These are phyloP conservation scores for Eucalyptus cladocalyx DNA, from an alignment of 345 rosid species.

Conservation along the genomic window DNA sequence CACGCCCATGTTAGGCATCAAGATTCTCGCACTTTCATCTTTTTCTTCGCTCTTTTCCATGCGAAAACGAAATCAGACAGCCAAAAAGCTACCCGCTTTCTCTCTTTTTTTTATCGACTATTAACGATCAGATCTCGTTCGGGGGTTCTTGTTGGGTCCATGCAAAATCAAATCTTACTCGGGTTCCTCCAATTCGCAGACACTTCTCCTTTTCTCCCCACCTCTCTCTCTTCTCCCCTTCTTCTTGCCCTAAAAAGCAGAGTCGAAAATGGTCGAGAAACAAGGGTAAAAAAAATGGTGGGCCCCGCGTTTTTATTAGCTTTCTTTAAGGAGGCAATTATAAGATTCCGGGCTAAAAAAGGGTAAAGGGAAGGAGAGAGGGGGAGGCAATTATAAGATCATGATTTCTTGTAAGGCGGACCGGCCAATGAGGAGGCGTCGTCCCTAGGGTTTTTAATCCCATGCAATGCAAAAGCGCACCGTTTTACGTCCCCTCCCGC, in stretches of 20 bases:
- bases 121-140: neutral
- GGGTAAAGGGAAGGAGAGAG: neutral
- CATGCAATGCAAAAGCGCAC: constrained; percentile 32
- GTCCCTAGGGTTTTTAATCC: neutral
- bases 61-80: neutral
- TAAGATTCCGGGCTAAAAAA: neutral
- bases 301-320: neutral
- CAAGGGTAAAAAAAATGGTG: neutral
- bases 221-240: neutral
- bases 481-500: neutral
- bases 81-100: neutral
- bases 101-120: neutral
- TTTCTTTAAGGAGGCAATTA: neutral
- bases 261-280: neutral
- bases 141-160: neutral
- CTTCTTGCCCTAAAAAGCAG: constrained; percentile 1
- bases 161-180: constrained; percentile 17
- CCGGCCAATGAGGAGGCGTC: constrained; percentile 4
- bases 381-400: constrained; percentile 53
- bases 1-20: constrained; percentile 4
- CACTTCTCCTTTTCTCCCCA: neutral
- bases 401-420: constrained; percentile 64
- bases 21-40: constrained; percentile 1
- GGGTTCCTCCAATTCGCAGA: neutral
- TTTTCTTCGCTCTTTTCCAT: neutral